phyloP scores from a whole-genome alignment of 768 basidiomycete genomes.

The Leccinum truebloodii region DNA sequence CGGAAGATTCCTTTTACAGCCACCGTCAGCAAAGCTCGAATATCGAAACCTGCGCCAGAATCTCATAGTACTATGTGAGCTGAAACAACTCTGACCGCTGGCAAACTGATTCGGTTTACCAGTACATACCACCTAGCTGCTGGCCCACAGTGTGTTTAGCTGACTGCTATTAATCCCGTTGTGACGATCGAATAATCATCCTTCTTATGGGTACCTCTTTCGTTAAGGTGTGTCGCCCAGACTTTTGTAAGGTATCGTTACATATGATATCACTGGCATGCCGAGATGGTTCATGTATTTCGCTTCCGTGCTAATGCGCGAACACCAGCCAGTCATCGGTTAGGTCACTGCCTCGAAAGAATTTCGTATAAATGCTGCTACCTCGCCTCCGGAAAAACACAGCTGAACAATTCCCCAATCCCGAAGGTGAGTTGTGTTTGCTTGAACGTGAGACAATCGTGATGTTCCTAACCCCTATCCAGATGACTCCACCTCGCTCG shows the following conservation, averaged over 20 bases:
- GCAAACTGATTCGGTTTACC: background rate
- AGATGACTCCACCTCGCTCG: slow-evolving; percentile 16
- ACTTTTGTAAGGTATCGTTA: too few species aligned
- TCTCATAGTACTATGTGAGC: background rate
- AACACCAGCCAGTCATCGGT: background rate
- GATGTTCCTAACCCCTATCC: background rate
- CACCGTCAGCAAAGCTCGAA: background rate
- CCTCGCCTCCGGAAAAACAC: background rate
- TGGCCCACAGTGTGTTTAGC: background rate
- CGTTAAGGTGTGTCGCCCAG: background rate
- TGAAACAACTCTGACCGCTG: background rate
- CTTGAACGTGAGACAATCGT: background rate
- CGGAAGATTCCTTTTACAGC: background rate
- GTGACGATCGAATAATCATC: background rate
- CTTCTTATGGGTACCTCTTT: background rate
- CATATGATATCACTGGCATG: background rate
- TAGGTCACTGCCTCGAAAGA: slow-evolving; percentile 9
- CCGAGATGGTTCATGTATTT: slow-evolving; percentile 7
- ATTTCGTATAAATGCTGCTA: slow-evolving; percentile 16
- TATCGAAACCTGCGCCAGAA: background rate
- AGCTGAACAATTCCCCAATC: background rate
- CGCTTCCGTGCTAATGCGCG: slow-evolving; percentile 5
- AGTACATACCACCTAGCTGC: background rate
- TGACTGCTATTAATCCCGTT: background rate
- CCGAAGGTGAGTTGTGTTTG: slow-evolving; percentile 13